These are phyloP conservation scores for Botrytis byssoidea DNA, from an alignment of 2,329 filamentous ascomycete species.

Conservation along the genomic window DNA sequence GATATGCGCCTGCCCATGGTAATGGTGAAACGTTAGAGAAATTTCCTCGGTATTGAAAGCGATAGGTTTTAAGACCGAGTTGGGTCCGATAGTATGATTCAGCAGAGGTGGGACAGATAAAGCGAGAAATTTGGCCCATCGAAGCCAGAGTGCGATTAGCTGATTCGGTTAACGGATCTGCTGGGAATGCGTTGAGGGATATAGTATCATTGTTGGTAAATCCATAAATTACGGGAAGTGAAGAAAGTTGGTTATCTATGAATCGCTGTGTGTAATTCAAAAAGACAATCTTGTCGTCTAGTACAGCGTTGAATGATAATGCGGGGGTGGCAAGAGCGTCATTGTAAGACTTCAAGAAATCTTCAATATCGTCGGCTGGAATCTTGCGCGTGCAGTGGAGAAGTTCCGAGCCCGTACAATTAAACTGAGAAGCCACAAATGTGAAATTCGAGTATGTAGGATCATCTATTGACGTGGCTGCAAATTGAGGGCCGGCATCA, in stretches of 20 bases:
- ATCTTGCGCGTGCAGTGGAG: not conserved
- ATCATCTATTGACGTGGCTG: not conserved
- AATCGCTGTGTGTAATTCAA: not conserved
- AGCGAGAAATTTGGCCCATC: not conserved
- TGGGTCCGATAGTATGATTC: not conserved
- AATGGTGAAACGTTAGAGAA: not conserved
- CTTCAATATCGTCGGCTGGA: not conserved
- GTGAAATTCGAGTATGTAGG: not conserved
- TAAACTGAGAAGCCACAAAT: not conserved
- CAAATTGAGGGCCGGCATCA: accelerated
- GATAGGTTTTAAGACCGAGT: not conserved
- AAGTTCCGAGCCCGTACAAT: not conserved
- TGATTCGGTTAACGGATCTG: not conserved
- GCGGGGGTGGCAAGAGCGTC: not conserved
- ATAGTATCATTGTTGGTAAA: not conserved
- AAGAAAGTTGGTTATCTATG: not conserved
- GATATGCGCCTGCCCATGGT: not conserved
- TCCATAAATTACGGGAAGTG: not conserved
- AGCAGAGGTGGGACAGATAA: not conserved
- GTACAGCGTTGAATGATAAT: not conserved
- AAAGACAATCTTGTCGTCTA: not conserved
- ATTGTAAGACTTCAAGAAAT: not conserved
- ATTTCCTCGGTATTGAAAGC: not conserved
- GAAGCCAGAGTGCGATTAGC: not conserved
- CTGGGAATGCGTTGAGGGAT: not conserved